Percentiles rank a stretch among this genome's conserved stretches.
Conservation (phyloP, 768 basidiomycete genomes). For the Termitomyces sp. region DNA sequence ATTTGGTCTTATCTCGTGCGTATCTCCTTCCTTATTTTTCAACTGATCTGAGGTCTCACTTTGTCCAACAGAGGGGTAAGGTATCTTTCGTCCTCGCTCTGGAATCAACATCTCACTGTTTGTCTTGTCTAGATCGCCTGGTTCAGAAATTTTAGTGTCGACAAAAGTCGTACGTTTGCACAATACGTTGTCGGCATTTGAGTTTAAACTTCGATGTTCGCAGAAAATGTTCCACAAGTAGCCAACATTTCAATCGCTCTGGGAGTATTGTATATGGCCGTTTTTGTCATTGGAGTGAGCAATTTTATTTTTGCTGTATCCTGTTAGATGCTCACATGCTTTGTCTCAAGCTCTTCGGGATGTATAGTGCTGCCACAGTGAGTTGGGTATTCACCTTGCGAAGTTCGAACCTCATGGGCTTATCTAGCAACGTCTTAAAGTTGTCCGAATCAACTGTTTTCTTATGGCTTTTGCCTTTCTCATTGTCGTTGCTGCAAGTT, state of each 20-base stretch:
- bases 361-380: constrained; percentile 45
- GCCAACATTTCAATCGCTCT: constrained; percentile 52
- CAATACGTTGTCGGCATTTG: background rate
- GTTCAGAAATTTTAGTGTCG: constrained; percentile 48
- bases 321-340: background rate
- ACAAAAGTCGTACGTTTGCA: constrained; percentile 38
- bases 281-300: constrained; percentile 43
- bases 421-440: constrained; percentile 43
- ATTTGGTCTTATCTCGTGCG: constrained; percentile 64
- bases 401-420: background rate
- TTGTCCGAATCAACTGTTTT: constrained; percentile 54
- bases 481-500: constrained; percentile 42
- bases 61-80: constrained; percentile 26
- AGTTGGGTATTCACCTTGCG: constrained; percentile 17
- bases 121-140: constrained; percentile 46
- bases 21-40: constrained; percentile 3
- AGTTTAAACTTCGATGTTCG: background rate
- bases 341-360: constrained; percentile 36
- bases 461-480: constrained; percentile 41
- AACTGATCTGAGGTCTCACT: background rate
- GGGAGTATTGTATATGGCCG: constrained; percentile 49
- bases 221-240: constrained; percentile 38
- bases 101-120: background rate
- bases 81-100: background rate
- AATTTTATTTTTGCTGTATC: background rate